A percentile compares a stretch with the other conserved stretches of the same genome.
Conservation (phyloP, 768 basidiomycete genomes). For the Cubamyces lactineus region DNA sequence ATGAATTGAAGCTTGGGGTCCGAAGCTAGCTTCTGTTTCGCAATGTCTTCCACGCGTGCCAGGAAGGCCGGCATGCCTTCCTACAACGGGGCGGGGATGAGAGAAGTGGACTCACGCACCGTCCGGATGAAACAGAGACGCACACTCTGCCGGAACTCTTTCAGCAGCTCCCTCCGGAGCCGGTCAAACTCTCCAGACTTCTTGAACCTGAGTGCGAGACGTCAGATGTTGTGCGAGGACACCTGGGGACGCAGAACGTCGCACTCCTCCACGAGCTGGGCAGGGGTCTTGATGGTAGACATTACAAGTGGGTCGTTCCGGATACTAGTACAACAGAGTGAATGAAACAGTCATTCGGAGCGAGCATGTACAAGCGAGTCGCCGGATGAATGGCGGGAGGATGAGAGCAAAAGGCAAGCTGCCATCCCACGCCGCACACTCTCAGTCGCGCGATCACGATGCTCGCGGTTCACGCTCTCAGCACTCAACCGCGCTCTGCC, state of each 20-base stretch:
- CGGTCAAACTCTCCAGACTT: constrained; percentile 81
- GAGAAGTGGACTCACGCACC: constrained; percentile 15
- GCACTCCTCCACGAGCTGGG: constrained; percentile 69
- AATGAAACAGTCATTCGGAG: constrained; percentile 11
- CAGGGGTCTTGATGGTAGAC: constrained; percentile 56
- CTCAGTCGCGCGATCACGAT: constrained; percentile 19
- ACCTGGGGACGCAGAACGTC: not conserved
- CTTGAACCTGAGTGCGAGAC: constrained; percentile 59
- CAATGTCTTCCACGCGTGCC: constrained; percentile 63
- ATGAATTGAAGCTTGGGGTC: constrained; percentile 58
- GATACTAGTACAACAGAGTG: not conserved
- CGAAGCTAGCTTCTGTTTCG: constrained; percentile 53
- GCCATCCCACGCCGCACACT: constrained; percentile 22
- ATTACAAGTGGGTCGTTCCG: constrained; percentile 29
- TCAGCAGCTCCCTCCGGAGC: constrained; percentile 63
- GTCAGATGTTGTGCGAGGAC: constrained; percentile 2
- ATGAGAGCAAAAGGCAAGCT: constrained; percentile 22
- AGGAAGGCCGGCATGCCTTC: constrained; percentile 56
- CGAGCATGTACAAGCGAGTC: not conserved
- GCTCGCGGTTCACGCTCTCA: constrained; percentile 7
- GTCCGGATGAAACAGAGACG: constrained; percentile 31
- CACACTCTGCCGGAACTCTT: constrained; percentile 65
- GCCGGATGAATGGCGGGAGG: constrained; percentile 20
- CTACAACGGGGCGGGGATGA: constrained; percentile 38
- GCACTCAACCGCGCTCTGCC: not conserved